Base-by-base conservation (phyloP, 176 grass and related monocot species). In the Zea luxurians region DNA sequence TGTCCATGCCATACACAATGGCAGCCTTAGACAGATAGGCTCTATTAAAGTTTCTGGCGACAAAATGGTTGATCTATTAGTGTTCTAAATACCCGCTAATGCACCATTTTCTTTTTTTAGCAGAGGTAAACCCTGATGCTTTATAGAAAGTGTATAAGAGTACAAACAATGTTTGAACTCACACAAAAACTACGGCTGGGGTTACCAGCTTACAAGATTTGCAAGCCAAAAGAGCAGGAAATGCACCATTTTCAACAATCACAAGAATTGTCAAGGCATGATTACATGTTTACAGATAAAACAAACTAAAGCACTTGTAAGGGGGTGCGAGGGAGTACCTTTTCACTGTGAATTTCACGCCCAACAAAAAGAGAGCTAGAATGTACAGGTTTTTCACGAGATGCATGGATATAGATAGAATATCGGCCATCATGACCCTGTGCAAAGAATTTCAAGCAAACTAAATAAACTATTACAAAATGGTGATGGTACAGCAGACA, bases 381-480 rank as follows among this genome's bases (percentile, higher is more conserved):
- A 88, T 90, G 95, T 64, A 80, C 83, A 70, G 91, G 89, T 70
- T 85, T 92, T 71, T 92, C 87, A 78, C 83, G 88, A 5, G 95
- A 98, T 83, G 95, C 85, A 85, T 98, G 95, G 38, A 94, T 77
- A 81, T 98, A 98, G 74, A 98, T 94, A 62, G 87, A 88, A 83
- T 86, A 98, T 83, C 89, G 89, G 13, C 89, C 91, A 12, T 92
- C 87, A 75, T 92, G 87, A 37, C 78, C 89, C 95, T 98, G 77
- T 53, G 49, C 65, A 90, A 65, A 78, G n/a, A 82, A 78, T 53
- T 80, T 58, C n/a, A 35, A 84, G 27, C 60, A 79, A 70, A 71
- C 40, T 61, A 76, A 71, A 80, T 74, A 17, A 73, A 47, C 20
- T 61, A 50, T 60, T 76, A 43, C 21, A 43, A 65, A 58, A 36